Conservation (phyloP, 73 alveolate genomes). For the Tetrahymena thermophila region DNA sequence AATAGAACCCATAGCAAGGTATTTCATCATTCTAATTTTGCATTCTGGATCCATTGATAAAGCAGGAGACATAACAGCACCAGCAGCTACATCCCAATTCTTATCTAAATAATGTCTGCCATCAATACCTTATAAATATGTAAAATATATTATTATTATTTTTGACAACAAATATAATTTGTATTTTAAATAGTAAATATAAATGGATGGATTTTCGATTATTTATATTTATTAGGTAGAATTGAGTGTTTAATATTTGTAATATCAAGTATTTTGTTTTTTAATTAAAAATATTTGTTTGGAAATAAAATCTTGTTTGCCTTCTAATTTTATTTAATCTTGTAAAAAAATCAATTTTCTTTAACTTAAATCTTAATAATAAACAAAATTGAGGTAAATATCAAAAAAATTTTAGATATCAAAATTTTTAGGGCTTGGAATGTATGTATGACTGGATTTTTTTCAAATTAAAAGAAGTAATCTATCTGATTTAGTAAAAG, state of each 20-base stretch:
- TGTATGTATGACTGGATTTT: neutral
- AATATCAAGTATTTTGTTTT: no score
- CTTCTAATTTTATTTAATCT: no score
- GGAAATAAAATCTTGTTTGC: neutral
- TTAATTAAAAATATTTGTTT: neutral
- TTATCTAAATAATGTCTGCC: slow-evolving; percentile 38
- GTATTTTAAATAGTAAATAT: neutral
- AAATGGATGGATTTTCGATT: neutral
- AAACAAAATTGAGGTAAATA: neutral
- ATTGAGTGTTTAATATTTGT: no score
- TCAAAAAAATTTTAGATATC: neutral
- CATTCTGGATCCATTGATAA: slow-evolving; percentile 4
- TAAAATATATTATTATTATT: neutral
- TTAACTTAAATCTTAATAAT: neutral
- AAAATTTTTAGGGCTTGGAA: no score
- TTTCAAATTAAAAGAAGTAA: no score
- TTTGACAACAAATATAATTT: neutral
- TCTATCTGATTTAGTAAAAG: neutral
- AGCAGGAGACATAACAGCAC: slow-evolving; percentile 56
- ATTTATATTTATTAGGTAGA: no score
- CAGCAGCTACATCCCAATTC: slow-evolving; percentile 54
- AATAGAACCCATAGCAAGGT: slow-evolving; percentile 31
- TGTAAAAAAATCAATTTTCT: neutral
- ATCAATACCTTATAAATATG: slow-evolving; percentile 16
- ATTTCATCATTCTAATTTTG: slow-evolving; percentile 7